phyloP scores from a whole-genome alignment of 2,329 filamentous ascomycete species.

The Aureobasidium sp. region DNA sequence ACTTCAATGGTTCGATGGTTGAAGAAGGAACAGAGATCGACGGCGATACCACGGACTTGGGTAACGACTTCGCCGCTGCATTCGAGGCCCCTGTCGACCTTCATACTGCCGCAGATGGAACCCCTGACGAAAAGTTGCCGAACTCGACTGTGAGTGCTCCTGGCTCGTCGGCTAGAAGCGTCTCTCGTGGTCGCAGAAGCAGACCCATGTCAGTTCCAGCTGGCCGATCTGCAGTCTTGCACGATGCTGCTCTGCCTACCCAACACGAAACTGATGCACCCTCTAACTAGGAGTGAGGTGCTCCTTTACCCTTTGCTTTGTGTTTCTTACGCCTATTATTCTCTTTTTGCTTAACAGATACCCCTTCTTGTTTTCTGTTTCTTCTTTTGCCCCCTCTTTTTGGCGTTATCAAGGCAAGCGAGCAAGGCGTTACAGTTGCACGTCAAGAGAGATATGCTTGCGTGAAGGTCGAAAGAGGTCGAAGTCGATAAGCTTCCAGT shows the following conservation, averaged over 20 bases:
- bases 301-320: not conserved
- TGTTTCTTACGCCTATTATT: not conserved
- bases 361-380: not conserved
- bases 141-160: not conserved
- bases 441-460: not conserved
- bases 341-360: not conserved
- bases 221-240: not conserved
- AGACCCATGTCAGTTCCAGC: not conserved
- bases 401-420: not conserved
- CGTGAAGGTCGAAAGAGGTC: not conserved
- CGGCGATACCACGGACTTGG: not conserved
- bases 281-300: not conserved
- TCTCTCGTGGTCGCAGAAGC: not conserved
- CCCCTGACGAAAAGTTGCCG: not conserved
- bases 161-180: not conserved
- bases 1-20: not conserved
- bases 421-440: not conserved
- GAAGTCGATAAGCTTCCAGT: not conserved
- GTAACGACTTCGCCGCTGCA: conserved; percentile 11
- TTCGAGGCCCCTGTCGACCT: conserved; percentile 8
- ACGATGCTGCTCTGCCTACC: not conserved
- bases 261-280: not conserved
- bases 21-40: not conserved
- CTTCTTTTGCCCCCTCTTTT: not conserved
- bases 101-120: not conserved